Evolutionary conservation across 371 early-diverging fungal species (phyloP), one percentile per base, ranked within the genome.

Genomic region (Lichtheimia corymbifera): DNA sequence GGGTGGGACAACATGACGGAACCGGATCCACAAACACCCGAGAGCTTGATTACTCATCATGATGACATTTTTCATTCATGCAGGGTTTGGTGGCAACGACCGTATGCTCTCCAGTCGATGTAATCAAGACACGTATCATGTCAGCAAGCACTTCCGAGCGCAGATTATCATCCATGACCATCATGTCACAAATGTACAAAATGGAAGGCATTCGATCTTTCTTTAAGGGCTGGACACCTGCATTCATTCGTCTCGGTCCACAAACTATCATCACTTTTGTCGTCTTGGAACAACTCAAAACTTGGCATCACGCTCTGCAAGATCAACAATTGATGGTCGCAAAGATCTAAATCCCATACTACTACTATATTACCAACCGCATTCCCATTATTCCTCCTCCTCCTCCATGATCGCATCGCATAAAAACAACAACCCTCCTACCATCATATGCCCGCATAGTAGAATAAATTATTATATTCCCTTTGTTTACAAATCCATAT

Each of bases 161-260:
- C 17, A 53, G 24, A 25, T 41, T 57, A 51, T 64, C 64, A 13
- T 63, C 74, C 11, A 18, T 76, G 2, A 81, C 81, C 35, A 83
- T 85, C 15, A 66, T 86, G 74, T 61, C 67, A 2, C 70, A 83
- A 27, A 89, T 89, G 66, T 69, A 78, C 1, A 69, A 67, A 18
- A 73, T 69, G 5, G 92, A 92, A 71, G 92, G 91, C 13, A 22
- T 77, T 0, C 27, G 59, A 7, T 88, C 89, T 11, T 72, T 92
- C 42, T 87, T 88, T 61, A 87, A 89, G 73, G 91, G 92, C n/a
- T 90, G 89, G 90, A 74, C 82, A 22, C 88, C 88, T 24, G 80
- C 85, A 13, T 85, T 84, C 65, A 68, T 82, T 11, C 70, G 88
- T 45, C 74, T 87, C 47, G 88, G 87, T 0, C 90, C 90, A 12